phyloP scores from a whole-genome alignment of 78 protist genomes.

The Isochrysis galbana region DNA sequence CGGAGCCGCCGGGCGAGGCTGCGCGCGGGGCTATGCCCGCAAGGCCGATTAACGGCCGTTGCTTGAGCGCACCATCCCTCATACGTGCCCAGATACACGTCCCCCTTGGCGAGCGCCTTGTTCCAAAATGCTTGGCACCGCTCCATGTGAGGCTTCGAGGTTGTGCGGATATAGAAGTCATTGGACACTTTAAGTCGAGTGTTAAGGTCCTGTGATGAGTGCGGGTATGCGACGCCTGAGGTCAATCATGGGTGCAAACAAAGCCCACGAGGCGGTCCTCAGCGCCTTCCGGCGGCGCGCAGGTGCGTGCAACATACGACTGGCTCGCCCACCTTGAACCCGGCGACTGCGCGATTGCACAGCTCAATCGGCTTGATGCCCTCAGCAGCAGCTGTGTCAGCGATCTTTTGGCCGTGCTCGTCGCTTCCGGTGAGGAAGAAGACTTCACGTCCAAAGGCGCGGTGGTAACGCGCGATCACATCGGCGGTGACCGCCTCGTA shows the following conservation, averaged over 20 bases:
- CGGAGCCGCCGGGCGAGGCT: too few species aligned
- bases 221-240: neutral
- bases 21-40: too few species aligned
- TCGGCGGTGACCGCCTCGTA: slow-evolving; percentile 39
- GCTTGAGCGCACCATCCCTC: too few species aligned
- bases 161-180: slow-evolving; percentile 44
- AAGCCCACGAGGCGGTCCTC: too few species aligned
- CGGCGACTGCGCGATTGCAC: slow-evolving; percentile 20
- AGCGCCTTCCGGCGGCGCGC: too few species aligned
- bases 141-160: slow-evolving; percentile 5
- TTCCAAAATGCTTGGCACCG: neutral
- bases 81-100: slow-evolving; percentile 79
- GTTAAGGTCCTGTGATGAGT: neutral
- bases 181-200: neutral
- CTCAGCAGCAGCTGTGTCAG: neutral
- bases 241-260: too few species aligned
- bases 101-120: slow-evolving; percentile 49
- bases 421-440: slow-evolving; percentile 47
- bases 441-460: slow-evolving; percentile 37
- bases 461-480: slow-evolving; percentile 37
- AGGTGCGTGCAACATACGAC: too few species aligned
- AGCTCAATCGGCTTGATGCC: slow-evolving; percentile 2
- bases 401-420: slow-evolving; percentile 57
- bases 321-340: too few species aligned
- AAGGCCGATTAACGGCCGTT: too few species aligned